Base-by-base conservation (phyloP, 1,284 basidiomycete species). In the Irpex sp. region DNA sequence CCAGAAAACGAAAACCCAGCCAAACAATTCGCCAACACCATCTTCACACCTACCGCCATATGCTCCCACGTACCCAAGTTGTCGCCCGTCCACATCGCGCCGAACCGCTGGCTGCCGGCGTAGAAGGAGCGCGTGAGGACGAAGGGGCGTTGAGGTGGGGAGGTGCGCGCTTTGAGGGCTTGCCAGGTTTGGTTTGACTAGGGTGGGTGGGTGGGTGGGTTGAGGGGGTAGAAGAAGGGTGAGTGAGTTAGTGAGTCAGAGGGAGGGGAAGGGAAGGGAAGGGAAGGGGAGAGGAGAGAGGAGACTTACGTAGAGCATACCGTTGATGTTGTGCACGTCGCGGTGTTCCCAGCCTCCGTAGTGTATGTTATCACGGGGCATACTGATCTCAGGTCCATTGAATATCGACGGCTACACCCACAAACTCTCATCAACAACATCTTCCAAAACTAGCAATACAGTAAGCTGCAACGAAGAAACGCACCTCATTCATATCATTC, bases 21-120 rank as follows among this genome's bases (percentile, higher is more conserved):
- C 58, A 99, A 88, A 62, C 89, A 88, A 75, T 95, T 93, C 11
- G 94, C 85, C 48, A 99, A 82, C 8, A 97, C 89, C 92, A 99
- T 98, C 72, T 97, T 93, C 63, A 97, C 85, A 54, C 95, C 94
- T 37, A 94, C 93, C 1, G 88, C 88, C 84, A 99, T 94, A 73
- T 99, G 97, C 65, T 96, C 94, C 97, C 97, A 99, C 0, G 93
- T 95, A 37, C 97, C 95, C 51, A 98, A 81, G 75, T 99, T 99
- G 77, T 99, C 97, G 13, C 97, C 97, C 2, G 96, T 99, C 97
- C 97, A 99, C 83, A 97, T 94, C 0, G 97, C 96, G 51, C 96
- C 95, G 71, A 92, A 96, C 49, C 95, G 89, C 75, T 99, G 97
- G 21, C 95, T 95, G 4, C 97, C 97, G 2, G 96, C 93, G 70